These are phyloP conservation scores for Acacia pycnantha DNA, from an alignment of 331 rosid species.

Conservation along the genomic window DNA sequence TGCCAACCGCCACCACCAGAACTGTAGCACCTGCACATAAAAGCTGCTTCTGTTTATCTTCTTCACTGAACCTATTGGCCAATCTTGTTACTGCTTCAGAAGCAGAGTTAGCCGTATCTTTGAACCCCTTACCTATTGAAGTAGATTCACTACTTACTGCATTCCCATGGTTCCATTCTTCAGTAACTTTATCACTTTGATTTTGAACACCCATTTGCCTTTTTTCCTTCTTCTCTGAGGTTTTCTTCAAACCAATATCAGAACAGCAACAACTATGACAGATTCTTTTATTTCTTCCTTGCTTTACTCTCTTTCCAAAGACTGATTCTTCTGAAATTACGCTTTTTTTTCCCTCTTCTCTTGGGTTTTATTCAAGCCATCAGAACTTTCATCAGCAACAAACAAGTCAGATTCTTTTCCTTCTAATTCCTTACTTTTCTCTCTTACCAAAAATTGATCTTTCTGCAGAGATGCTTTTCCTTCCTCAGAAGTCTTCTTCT, in stretches of 20 bases:
- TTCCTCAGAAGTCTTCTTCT: constrained; percentile 7
- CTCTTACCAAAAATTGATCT: not conserved
- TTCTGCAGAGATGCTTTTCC: constrained; percentile 18
- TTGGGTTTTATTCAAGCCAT: not conserved
- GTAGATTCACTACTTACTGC: not conserved
- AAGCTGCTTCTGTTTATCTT: constrained; percentile 42
- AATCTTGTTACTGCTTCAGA: constrained; percentile 33
- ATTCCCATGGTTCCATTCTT: not conserved
- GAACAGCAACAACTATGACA: not conserved
- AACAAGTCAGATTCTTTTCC: constrained; percentile 1
- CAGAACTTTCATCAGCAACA: not conserved
- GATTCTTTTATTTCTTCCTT: constrained; percentile 20
- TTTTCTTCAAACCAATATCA: not conserved
- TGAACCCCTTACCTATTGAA: constrained; percentile 18
- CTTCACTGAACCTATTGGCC: constrained; percentile 37
- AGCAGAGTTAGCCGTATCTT: constrained; percentile 28
- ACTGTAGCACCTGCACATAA: constrained; percentile 49
- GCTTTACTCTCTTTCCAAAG: not conserved
- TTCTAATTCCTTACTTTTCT: constrained; percentile 12
- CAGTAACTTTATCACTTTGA: not conserved
- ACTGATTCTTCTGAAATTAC: not conserved
- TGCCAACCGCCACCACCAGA: constrained; percentile 50
- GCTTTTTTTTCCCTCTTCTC: not conserved
- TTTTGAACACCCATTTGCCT: not conserved
- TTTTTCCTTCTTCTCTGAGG: not conserved